Base-by-base conservation (phyloP, 345 rosid genomes). In the Trapa bicornis region DNA sequence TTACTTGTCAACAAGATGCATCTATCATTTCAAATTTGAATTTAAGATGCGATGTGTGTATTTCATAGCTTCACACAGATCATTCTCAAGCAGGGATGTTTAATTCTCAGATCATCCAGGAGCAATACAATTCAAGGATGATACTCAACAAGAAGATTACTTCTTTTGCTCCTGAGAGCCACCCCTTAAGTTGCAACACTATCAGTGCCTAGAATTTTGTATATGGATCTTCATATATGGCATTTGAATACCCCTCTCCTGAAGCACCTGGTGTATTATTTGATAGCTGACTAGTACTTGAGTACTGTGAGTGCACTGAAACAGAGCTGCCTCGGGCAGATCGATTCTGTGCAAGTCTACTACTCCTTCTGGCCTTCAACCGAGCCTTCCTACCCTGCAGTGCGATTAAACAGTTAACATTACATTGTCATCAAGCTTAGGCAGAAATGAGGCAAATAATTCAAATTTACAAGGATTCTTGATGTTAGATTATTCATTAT, bases 361-460 rank as follows among this genome's bases (percentile, higher is more conserved):
- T 83, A 64, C 89, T 94, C 81, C 97, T 84, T 13, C 91, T 86
- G 37, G 77, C 78, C 80, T 87, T 90, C 8, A 68, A 79, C 3
- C 95, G 92, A 62, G 97, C 89, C 84, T 87, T 93, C 81, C 96
- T 84, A 65, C 99, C 99, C 96, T 93, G 80, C 64, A 66, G 67
- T 32, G 32, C 9, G 9, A 33, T 61, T 11, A 14, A 10, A 63
- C 37, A 67, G n/a, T 45, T 37, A 45, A 29, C 22, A 22, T 36
- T 32, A n/a, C 17, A 67, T 14, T 53, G 37, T 16, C 62, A 52
- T 38, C 37, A 37, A 52, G 37, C 70, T 45, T 36, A 17, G 16
- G 32, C 37, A 32, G 37, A n/a, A 22, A 65, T 42, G 33, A 1
- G 43, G 1, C 50, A 15, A 65, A 64, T 0, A 16, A 64, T 41